Evolutionary conservation across 768 basidiomycete genomes (phyloP).

Genomic region (Suillus placidus): DNA sequence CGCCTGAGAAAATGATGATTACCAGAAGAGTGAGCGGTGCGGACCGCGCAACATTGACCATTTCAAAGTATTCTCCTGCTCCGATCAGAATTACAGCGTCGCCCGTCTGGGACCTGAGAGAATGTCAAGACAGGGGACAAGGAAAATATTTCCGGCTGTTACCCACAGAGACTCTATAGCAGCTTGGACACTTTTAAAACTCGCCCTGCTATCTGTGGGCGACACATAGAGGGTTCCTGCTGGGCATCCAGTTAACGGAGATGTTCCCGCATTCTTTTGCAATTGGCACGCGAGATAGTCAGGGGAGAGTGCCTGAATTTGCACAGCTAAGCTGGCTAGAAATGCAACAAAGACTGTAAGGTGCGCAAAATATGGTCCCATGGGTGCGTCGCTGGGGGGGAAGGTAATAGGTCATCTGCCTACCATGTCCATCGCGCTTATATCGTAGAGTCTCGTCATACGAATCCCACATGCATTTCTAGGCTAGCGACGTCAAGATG

Average conservation of each 20-base stretch:
- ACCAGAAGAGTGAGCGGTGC: slow-evolving; percentile 62
- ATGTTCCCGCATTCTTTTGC: slow-evolving; percentile 43
- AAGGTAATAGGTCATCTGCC: not conserved
- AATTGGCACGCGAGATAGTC: slow-evolving; percentile 52
- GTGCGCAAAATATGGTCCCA: not conserved
- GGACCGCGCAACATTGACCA: slow-evolving; percentile 55
- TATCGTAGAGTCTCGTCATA: not conserved
- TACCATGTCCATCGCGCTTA: not conserved
- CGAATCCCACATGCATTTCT: not conserved
- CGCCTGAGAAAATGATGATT: slow-evolving; percentile 12
- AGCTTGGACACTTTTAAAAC: slow-evolving; percentile 54
- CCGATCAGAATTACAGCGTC: slow-evolving; percentile 55
- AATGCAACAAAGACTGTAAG: slow-evolving; percentile 5
- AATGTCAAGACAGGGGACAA: not conserved
- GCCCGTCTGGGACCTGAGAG: slow-evolving; percentile 44
- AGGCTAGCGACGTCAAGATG: not conserved
- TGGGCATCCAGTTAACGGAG: slow-evolving; percentile 56
- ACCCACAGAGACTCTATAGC: slow-evolving; percentile 59
- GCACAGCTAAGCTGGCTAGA: slow-evolving; percentile 6
- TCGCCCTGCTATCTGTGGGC: slow-evolving; percentile 43
- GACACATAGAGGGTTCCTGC: slow-evolving; percentile 64
- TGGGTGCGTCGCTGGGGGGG: not conserved
- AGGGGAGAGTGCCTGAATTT: slow-evolving; percentile 44
- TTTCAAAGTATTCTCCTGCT: slow-evolving; percentile 61
- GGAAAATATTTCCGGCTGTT: not conserved